Conservation (phyloP, 257 asterid species). For the Gentiana straminea region DNA sequence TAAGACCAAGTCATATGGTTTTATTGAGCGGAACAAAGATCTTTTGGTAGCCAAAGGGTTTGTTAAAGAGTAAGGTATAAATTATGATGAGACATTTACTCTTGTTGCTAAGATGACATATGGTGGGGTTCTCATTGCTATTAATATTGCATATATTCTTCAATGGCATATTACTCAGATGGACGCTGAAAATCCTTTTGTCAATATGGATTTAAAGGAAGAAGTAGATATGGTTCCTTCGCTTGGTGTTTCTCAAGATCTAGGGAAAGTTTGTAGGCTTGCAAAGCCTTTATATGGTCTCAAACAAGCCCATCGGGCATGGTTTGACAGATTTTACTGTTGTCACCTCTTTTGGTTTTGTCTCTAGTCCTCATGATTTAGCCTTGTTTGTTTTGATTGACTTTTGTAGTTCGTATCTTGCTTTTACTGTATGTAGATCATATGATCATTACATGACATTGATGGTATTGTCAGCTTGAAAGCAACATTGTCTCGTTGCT, state of each 20-base stretch:
- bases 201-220: background rate
- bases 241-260: background rate
- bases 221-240: background rate
- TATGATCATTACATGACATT: too few species aligned
- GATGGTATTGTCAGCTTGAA: too few species aligned
- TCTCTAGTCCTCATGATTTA: too few species aligned
- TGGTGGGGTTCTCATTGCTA: background rate
- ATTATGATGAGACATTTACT: slow-evolving; percentile 7
- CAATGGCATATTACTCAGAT: background rate
- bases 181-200: background rate
- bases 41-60: slow-evolving; percentile 1
- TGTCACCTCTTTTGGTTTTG: too few species aligned
- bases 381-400: too few species aligned
- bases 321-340: too few species aligned
- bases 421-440: too few species aligned
- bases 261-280: too few species aligned
- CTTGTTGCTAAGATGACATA: background rate
- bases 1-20: slow-evolving; percentile 1
- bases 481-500: too few species aligned
- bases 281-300: too few species aligned
- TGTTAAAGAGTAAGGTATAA: background rate
- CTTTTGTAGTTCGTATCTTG: too few species aligned
- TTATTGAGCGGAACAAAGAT: slow-evolving; percentile 4
- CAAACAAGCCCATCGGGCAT: too few species aligned
- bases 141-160: background rate